These are phyloP conservation scores for Hymenoscyphus salicellus DNA, from an alignment of 2,329 filamentous ascomycete genomes.

Conservation along the genomic window DNA sequence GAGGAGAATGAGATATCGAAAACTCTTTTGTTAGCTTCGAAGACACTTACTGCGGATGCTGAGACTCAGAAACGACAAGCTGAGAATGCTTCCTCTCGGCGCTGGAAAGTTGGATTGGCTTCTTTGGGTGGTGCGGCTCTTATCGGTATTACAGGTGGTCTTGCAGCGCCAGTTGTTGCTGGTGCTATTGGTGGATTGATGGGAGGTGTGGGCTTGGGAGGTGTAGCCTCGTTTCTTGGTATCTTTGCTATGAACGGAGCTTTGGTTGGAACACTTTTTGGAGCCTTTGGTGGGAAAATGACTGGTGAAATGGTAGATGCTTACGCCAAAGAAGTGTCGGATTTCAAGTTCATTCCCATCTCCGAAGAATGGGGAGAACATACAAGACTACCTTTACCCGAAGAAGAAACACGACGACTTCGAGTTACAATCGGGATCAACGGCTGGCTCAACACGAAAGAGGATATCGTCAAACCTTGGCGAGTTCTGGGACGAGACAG, in stretches of 20 bases:
- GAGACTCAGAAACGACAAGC: conserved; percentile 71
- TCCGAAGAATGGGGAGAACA: conserved; percentile 40
- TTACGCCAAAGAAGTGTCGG: conserved; percentile 83
- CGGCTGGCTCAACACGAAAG: conserved; percentile 75
- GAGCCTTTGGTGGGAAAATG: conserved; percentile 80
- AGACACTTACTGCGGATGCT: conserved; percentile 69
- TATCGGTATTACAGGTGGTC: conserved; percentile 85
- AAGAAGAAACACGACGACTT: conserved; percentile 50
- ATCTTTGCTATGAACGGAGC: conserved; percentile 83
- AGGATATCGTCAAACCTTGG: conserved; percentile 80
- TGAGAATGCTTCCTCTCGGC: conserved; percentile 64
- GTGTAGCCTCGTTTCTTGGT: conserved; percentile 81
- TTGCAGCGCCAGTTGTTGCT: conserved; percentile 85
- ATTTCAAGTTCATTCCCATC: conserved; percentile 75
- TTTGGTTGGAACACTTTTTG: conserved; percentile 82
- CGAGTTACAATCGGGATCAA: conserved; percentile 83
- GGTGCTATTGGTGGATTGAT: conserved; percentile 82
- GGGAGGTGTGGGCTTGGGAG: conserved; percentile 79
- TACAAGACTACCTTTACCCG: conserved; percentile 26
- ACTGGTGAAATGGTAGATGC: conserved; percentile 80
- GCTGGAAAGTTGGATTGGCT: conserved; percentile 87
- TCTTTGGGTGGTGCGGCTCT: conserved; percentile 82
- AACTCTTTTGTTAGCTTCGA: conserved; percentile 65
- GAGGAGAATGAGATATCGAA: conserved; percentile 75
- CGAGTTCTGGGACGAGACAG: conserved; percentile 65